Evolutionary conservation across 495 filamentous ascomycete species (phyloP).

Genomic region (Talaromyces stipitatus): DNA sequence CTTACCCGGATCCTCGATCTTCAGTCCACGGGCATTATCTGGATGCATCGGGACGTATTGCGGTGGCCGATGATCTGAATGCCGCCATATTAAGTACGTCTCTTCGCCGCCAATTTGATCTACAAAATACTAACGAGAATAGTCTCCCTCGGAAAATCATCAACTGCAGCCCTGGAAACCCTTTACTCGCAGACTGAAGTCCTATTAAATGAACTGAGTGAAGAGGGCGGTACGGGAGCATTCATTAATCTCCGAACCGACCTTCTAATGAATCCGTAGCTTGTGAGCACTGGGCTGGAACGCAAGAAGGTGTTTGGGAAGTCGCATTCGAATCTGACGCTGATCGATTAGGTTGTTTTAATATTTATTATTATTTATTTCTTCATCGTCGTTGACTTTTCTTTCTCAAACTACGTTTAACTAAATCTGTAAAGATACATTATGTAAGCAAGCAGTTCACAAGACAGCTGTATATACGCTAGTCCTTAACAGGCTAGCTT

Average conservation of each 20-base stretch:
- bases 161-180: conserved; percentile 77
- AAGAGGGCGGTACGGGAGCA: conserved; percentile 76
- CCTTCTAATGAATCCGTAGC: conserved; percentile 29
- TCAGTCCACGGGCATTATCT: conserved; percentile 70
- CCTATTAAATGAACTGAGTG: conserved; percentile 71
- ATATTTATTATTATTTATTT: background rate
- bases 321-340: background rate
- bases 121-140: background rate
- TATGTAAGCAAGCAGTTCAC: background rate
- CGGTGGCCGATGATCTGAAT: conserved; percentile 90
- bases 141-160: conserved; percentile 89
- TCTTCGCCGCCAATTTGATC: background rate
- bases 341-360: background rate
- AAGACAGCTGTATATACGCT: background rate
- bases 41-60: conserved; percentile 63
- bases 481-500: background rate
- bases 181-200: conserved; percentile 82
- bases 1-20: conserved; percentile 72
- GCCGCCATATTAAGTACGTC: conserved; percentile 81
- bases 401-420: background rate
- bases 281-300: background rate
- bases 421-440: too few relatives aligned
- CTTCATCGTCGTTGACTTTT: background rate
- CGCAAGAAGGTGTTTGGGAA: background rate
- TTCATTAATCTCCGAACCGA: conserved; percentile 76